Base-by-base conservation (phyloP, 345 rosid genomes). In the Psidium guajava region DNA sequence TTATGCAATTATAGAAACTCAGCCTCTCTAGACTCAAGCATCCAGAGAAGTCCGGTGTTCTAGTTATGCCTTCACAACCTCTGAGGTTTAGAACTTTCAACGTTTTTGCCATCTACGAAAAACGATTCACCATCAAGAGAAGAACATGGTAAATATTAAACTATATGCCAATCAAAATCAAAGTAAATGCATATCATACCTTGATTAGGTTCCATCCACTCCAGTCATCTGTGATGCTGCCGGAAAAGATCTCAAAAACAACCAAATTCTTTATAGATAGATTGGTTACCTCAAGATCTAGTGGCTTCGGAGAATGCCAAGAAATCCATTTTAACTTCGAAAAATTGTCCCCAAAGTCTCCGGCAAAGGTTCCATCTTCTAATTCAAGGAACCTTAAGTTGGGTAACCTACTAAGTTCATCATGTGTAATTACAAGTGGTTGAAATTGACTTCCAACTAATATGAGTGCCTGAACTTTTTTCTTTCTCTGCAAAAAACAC, bases 251-350 rank as follows among this genome's bases (percentile, higher is more conserved):
- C 58, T 84, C 82, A n/a, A 84, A 18, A 20, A 84, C 50, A 52
- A 54, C 86, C 82, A 84, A 64, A 20, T 74, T 74, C 86, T 84
- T 84, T 47, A 69, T n/a, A 52, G n/a, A 32, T n/a, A 84, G 58
- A 84, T 84, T 84, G 27, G 55, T 84, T 52, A 36, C 82, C 82
- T 40, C 51, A 20, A 73, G 36, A 42, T 47, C 54, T 1, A 32
- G 6, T 2, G 69, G 81, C 40, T 22, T 20, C n/a, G 57, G 75
- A 22, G 20, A 51, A 50, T 74, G 24, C 86, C 86, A 84, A 24
- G 58, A 69, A 74, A 84, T 24, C 86, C 86, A 84, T 3, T 10
- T 50, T 73, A 84, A 44, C 28, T 74, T 74, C 0, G 54, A 55
- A 64, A 84, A 81, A 52, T 50, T 27, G 25, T 84, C 47, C 82